Evolutionary conservation across 2,329 filamentous ascomycete genomes (phyloP).

Genomic region (Botrytis squamosa): DNA sequence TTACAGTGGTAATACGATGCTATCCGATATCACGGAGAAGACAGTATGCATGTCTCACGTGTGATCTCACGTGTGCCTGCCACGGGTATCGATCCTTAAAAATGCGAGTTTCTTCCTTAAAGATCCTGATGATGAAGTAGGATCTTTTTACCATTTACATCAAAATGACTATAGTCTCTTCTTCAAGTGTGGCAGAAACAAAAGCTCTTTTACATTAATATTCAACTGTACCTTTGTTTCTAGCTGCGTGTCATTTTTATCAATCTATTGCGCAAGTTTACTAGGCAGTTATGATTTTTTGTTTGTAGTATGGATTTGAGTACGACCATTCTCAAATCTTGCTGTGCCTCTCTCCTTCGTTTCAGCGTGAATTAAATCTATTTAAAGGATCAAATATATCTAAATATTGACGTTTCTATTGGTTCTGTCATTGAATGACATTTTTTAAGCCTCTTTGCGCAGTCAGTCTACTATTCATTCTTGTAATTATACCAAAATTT

Average conservation of each 20-base stretch:
- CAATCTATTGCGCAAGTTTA: background rate
- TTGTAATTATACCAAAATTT: background rate
- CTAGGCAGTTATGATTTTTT: background rate
- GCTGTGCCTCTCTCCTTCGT: background rate
- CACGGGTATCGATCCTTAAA: background rate
- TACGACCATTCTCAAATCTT: background rate
- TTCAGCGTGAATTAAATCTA: no score
- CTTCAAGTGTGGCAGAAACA: background rate
- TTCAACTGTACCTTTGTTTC: background rate
- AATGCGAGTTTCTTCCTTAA: background rate
- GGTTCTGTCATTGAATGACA: no score
- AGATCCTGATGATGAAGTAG: background rate
- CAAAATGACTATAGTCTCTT: background rate
- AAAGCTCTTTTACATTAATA: background rate
- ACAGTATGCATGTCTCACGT: background rate
- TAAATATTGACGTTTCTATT: no score
- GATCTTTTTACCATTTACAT: background rate
- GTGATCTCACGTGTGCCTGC: background rate
- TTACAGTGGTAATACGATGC: no score
- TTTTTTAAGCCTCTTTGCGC: no score
- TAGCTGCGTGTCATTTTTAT: background rate
- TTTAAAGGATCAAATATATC: no score
- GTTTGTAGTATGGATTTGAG: background rate
- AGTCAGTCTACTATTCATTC: background rate
- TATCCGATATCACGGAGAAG: no score